A percentile compares a stretch with the other conserved stretches of the same genome.
Evolutionary conservation across 2,329 filamentous ascomycete genomes (phyloP).

Genomic region (Fusarium sacchari): DNA sequence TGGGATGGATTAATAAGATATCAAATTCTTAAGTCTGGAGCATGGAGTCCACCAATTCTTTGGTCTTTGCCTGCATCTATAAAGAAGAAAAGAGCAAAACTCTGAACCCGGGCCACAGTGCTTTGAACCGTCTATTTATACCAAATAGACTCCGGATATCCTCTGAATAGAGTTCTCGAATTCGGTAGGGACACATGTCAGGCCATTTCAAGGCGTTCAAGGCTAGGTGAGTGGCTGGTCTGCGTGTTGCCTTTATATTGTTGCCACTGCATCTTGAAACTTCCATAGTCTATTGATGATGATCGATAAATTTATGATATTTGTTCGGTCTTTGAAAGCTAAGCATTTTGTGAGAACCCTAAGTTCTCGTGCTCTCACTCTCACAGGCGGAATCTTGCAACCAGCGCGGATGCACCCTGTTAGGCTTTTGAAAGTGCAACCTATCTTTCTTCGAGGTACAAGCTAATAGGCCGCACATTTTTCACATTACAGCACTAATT

Average conservation of each 20-base stretch:
- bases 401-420: neutral
- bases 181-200: neutral
- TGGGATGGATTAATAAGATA: neutral
- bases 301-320: neutral
- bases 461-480: neutral
- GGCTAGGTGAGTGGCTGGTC: neutral
- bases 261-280: neutral
- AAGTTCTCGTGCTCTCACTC: neutral
- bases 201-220: neutral
- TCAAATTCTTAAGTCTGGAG: accelerated
- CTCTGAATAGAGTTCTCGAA: too few relatives aligned
- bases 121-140: too few relatives aligned
- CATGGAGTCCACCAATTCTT: neutral
- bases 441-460: neutral
- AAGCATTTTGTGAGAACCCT: neutral
- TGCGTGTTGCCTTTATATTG: neutral
- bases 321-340: neutral
- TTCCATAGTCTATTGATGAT: neutral
- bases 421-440: neutral
- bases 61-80: neutral
- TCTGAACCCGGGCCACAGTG: too few relatives aligned
- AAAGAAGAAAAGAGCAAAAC: too few relatives aligned
- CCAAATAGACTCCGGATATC: neutral
- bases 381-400: neutral
- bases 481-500: too few relatives aligned